Base-by-base conservation (phyloP, 352 stramenopile genomes). In the Pythium aquatile region DNA sequence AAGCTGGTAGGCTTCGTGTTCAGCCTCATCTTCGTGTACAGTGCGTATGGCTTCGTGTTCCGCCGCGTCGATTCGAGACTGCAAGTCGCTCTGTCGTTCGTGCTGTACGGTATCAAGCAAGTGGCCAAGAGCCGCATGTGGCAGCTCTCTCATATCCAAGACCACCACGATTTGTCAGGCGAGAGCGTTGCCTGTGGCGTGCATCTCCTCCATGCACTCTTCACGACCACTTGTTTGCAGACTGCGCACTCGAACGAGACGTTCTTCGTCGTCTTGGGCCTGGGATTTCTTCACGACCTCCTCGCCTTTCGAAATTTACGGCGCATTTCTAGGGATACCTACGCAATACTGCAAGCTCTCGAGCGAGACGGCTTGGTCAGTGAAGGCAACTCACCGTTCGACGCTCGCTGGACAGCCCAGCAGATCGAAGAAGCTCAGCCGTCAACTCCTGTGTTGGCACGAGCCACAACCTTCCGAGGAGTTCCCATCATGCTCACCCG, bases 191-290 rank as follows among this genome's bases (percentile, higher is more conserved):
- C 60, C 42, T 32, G 61, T 55, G 67, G 69, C n/a, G 47, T 61
- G 0, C 72, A 78, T 29, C 48, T 76, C 2, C 78, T 79, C 49
- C 73, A 81, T 55, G 55, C 73, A 6, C 59, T 81, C 3, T 84
- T 84, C 39, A 72, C 66, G 0, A 68, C 57, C 3, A 70, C 65
- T 52, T 81, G 66, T 51, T 49, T 84, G 3, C 73, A 84, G 39
- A 78, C 69, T 20, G 55, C 73, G 47, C 77, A 79, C 51, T 78
- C 72, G 7, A 17, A 67, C 3, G 48, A 69, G 29, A 79, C 69
- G 0, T 42, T 82, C 16, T 35, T 39, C 3, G 47, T 74, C 24
- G 33, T 84, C 16, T 17, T 74, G 6, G 24, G 52, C 2, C 65
- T 75, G 26, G 68, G 74, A 44, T 51, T 66, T 3, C 44, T 40